These are phyloP conservation scores for Rhynchospora breviuscula DNA, from an alignment of 176 grass and related monocot genomes.

Conservation along the genomic window DNA sequence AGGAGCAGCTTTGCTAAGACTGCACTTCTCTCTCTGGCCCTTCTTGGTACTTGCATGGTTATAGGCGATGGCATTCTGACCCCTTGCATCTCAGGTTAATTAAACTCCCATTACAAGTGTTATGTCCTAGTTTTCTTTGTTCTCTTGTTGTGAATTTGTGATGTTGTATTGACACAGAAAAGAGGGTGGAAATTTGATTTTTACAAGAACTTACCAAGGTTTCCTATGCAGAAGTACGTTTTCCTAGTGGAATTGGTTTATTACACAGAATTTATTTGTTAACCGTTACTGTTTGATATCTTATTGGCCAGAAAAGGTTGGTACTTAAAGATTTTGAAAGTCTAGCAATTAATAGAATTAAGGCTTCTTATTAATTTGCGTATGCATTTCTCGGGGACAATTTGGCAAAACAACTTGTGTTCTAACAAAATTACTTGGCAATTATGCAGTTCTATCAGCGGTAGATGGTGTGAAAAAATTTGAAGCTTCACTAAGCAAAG, in stretches of 20 bases:
- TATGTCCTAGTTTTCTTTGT: not conserved
- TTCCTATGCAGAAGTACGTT: not conserved
- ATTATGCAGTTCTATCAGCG: slow-evolving; percentile 27
- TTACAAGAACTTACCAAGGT: not conserved
- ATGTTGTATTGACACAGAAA: not conserved
- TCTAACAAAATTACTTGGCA: not conserved
- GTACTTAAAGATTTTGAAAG: not conserved
- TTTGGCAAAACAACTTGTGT: not conserved
- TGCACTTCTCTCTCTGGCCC: slow-evolving; percentile 29
- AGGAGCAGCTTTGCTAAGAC: slow-evolving; percentile 21
- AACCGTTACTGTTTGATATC: not conserved
- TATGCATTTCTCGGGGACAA: not conserved
- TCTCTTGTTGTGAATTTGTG: not conserved
- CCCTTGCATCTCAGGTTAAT: slow-evolving; percentile 34
- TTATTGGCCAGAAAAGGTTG: not conserved
- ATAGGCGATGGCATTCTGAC: slow-evolving; percentile 41
- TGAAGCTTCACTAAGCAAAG: slow-evolving; percentile 52
- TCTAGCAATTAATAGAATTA: not conserved
- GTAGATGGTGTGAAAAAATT: slow-evolving; percentile 69
- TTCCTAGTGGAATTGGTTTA: not conserved
- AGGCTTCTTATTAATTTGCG: not conserved
- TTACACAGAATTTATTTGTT: not conserved
- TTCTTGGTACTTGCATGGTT: slow-evolving; percentile 40
- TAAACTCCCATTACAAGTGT: not conserved
- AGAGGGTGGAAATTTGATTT: not conserved